These are phyloP conservation scores for Auriscalpium microsporum DNA, from an alignment of 768 basidiomycete genomes.

Conservation along the genomic window DNA sequence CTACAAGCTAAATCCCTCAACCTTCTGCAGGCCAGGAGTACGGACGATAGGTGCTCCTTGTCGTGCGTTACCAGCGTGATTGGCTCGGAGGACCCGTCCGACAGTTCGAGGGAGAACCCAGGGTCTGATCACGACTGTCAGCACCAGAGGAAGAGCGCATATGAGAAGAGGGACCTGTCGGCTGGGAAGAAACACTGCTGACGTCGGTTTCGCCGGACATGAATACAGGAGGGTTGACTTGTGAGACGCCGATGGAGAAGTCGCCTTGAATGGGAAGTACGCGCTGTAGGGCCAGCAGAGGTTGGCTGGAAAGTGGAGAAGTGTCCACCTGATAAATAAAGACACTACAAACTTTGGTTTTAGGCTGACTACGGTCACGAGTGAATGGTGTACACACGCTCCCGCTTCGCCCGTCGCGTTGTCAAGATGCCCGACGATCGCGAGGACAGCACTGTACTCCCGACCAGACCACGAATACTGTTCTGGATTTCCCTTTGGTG, in stretches of 20 bases:
- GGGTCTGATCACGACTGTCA: background rate
- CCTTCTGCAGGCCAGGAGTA: conserved; percentile 3
- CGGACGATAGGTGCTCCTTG: conserved; percentile 6
- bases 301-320: background rate
- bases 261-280: conserved; percentile 5
- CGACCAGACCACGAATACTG: background rate
- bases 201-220: too few species aligned
- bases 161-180: too few species aligned
- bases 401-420: background rate
- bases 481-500: background rate
- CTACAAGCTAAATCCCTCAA: conserved; percentile 9
- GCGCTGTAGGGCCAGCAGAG: conserved; percentile 7
- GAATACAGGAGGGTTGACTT: background rate
- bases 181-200: too few species aligned
- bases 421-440: background rate
- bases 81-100: background rate
- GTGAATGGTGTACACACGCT: background rate
- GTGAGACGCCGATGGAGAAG: conserved; percentile 12
- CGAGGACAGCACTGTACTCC: background rate
- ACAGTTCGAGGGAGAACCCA: conserved; percentile 3
- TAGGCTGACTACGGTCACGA: background rate
- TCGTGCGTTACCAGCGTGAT: conserved; percentile 4
- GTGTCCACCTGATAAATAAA: background rate
- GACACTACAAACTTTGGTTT: background rate
- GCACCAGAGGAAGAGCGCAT: background rate